Conservation (phyloP, 352 stramenopile genomes). For the Phytopythium litorale region DNA sequence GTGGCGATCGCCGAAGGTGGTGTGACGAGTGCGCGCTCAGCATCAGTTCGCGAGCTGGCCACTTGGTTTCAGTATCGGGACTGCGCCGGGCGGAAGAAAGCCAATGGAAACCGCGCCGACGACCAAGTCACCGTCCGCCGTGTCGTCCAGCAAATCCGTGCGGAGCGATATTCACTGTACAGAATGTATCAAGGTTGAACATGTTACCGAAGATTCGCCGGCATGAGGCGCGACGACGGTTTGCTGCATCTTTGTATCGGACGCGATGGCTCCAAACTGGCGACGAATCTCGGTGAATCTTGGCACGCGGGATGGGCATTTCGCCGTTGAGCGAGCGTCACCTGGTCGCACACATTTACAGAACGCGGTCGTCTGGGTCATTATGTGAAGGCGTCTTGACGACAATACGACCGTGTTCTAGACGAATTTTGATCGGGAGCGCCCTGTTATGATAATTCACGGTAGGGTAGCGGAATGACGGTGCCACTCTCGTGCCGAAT, state of each 20-base stretch:
- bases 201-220: background rate
- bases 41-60: background rate
- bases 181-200: background rate
- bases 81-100: too few relatives aligned
- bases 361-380: too few relatives aligned
- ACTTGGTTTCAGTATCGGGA: too few relatives aligned
- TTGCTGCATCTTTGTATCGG: background rate
- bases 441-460: background rate
- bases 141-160: background rate
- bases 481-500: conserved; percentile 1
- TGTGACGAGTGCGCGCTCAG: background rate
- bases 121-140: background rate
- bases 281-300: conserved; percentile 17
- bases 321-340: background rate
- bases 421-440: background rate
- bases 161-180: background rate
- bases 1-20: background rate
- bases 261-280: background rate
- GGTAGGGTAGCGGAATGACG: background rate
- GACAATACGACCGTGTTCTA: background rate
- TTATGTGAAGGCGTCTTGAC: too few relatives aligned
- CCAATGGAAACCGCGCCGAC: background rate
- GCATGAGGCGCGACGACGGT: background rate
- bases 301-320: background rate
- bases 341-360: background rate